Conservation (phyloP, 2,329 filamentous ascomycete species). For the Penicillium sp. region DNA sequence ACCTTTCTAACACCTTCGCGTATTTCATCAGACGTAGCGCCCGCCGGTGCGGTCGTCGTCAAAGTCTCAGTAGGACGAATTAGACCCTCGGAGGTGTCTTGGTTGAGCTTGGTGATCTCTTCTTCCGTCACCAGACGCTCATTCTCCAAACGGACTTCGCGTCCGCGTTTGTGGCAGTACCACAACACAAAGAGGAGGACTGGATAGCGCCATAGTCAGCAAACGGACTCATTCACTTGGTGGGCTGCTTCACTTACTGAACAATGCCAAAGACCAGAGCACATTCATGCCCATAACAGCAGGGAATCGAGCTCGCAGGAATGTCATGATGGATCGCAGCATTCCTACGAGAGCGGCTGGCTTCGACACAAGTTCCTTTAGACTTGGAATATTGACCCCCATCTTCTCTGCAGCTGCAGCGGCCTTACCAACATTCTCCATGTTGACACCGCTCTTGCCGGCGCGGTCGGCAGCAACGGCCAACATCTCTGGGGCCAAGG, state of each 20-base stretch:
- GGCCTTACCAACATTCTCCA: constrained; percentile 51
- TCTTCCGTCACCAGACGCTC: constrained; percentile 52
- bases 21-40: constrained; percentile 42
- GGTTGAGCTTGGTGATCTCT: constrained; percentile 44
- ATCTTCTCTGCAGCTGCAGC: constrained; percentile 65
- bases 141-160: constrained; percentile 74
- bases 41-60: constrained; percentile 44
- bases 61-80: constrained; percentile 39
- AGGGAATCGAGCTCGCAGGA: constrained; percentile 82
- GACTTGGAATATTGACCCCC: constrained; percentile 64
- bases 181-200: constrained; percentile 92
- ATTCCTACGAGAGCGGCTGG: constrained; percentile 82
- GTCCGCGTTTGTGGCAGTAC: constrained; percentile 96
- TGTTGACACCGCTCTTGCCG: constrained; percentile 58
- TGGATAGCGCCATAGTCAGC: constrained; percentile 33
- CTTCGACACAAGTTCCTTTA: constrained; percentile 79
- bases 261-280: constrained; percentile 83
- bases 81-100: constrained; percentile 31
- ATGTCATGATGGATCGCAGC: constrained; percentile 86
- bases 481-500: constrained; percentile 76
- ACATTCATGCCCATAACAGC: constrained; percentile 90
- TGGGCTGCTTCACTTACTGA: constrained; percentile 59
- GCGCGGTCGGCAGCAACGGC: constrained; percentile 73
- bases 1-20: constrained; percentile 43
- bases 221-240: not conserved